Base-by-base conservation (phyloP, 2,329 filamentous ascomycete genomes). In the Diaporthe australafricana region DNA sequence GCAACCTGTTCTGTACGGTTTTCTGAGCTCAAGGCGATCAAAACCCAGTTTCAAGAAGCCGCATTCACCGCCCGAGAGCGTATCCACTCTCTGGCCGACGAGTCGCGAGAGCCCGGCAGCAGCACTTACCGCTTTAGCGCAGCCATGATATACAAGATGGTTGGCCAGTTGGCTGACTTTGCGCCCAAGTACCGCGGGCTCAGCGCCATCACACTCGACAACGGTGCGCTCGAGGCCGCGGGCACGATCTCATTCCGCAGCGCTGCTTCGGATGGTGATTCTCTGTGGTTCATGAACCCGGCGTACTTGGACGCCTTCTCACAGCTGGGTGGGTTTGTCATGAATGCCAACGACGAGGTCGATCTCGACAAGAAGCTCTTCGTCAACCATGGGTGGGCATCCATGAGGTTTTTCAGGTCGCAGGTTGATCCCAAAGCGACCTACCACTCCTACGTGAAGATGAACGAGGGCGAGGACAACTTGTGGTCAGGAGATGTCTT, bases 311-410 rank as follows among this genome's bases (percentile, higher is more conserved):
- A 69, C n/a, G 22, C 53, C 20, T 35, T 69, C 38, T 47, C 66
- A 20, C 66, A 69, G 52, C 30, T 56, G 8, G 66, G 40, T 27
- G 66, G 66, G 5, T 69, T 69, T 27, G 52, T 69, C 20, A 69
- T 69, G 66, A 69, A 69, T 27, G 66, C 52, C n/a, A 69, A 69
- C 25, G 66, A 69, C 14, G 20, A 6, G 8, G 30, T 56, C 9
- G 42, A 69, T 22, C 38, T 69, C 14, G 40, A 69, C 20, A 35
- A 25, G 4, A 52, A 69, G 40, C 32, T 27, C 20, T 69, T 60
- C n/a, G 66, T 69, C 52, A 69, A 69, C 40, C 66, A 69, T 4
- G 66, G 66, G 9, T 69, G 66, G 66, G n/a, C 25, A 22, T 22
- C 52, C 25, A 35, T 69, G 30, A 48, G 1, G 17, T 7, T 60